A percentile compares a stretch with the other conserved stretches of the same genome.
Evolutionary conservation across 768 basidiomycete species (phyloP).

Genomic region (Russula sp.): DNA sequence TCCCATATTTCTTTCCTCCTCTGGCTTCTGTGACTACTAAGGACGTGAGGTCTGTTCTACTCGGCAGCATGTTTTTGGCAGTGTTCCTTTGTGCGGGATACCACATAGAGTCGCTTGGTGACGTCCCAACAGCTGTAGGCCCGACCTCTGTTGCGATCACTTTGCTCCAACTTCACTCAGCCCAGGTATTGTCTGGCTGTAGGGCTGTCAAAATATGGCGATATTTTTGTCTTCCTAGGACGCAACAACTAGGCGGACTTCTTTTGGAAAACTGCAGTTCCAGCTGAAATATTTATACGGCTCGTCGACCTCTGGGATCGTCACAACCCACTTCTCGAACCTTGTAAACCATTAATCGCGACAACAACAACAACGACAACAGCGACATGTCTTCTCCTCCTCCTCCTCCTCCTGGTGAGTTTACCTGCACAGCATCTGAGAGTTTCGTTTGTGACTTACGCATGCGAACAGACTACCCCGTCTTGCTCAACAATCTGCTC

Average conservation of each 20-base stretch:
- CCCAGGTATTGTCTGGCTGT: constrained; percentile 13
- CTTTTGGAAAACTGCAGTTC: background rate
- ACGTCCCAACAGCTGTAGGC: constrained; percentile 23
- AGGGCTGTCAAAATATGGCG: background rate
- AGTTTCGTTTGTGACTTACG: background rate
- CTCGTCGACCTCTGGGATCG: background rate
- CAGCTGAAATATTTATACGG: constrained; percentile 12
- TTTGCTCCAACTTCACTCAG: constrained; percentile 8
- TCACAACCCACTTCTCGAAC: background rate
- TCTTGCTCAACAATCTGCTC: constrained; percentile 10
- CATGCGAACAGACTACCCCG: background rate
- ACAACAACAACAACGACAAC: background rate
- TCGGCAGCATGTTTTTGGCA: background rate
- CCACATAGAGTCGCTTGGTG: background rate
- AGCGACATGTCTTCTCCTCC: background rate
- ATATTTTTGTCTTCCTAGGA: no score
- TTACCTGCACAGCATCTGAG: no score
- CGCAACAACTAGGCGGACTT: background rate
- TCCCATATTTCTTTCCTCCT: background rate
- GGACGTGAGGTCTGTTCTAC: background rate
- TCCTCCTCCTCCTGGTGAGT: constrained; percentile 11
- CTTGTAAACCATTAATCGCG: background rate
- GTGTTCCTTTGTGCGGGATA: background rate
- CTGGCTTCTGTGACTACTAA: background rate
- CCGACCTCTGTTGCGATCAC: constrained; percentile 7